Evolutionary conservation across 768 basidiomycete species (phyloP), one percentile per base, ranked within the genome.

Genomic region (Lactarius sanguifluus): DNA sequence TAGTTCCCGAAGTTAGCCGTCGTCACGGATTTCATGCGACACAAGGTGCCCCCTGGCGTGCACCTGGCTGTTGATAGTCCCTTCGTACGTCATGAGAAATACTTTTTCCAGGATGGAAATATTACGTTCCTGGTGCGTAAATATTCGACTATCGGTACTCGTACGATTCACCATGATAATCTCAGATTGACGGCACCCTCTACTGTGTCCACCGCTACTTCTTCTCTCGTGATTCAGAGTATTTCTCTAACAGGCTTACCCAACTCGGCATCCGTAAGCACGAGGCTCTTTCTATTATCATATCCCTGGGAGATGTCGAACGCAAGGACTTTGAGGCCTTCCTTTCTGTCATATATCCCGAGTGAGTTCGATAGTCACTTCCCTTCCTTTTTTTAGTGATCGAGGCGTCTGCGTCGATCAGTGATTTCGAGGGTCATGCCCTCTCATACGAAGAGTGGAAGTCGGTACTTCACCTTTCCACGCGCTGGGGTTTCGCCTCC

Each of bases 271-370:
- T 60, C 38, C 62, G 54, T 25, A 45, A 69, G 32, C 62, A 68
- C 12, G 62, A 63, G 28, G 45, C 64, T 7, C 62, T 64, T 3
- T 43, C 60, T 28, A 68, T 62, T 18, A 61, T 65, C 23, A 58
- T 69, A 52, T 56, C 63, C 1, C 34, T 69, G 43, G 57, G 59
- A 5, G 68, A 65, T 30, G 45, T 71, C 32, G 59, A 67, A 52
- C 13, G 55, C 43, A 62, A 59, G 34, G 70, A 71, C 20, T 69
- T 71, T 9, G 70, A 71, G 36, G 65, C 68, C 0, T 59, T 71
- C 45, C 66, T 71, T 36, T 68, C 70, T 6, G 64, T 71, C 25
- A n/a, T 71, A 28, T 71, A 71, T 68, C 70, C 70, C 18, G 57
- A 58, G 70, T 71, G 38, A 43, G 70, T 63, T 20, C 25, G 30